Evolutionary conservation across 306 rosid genomes (phyloP).

Genomic region (Biancaea sappan): DNA sequence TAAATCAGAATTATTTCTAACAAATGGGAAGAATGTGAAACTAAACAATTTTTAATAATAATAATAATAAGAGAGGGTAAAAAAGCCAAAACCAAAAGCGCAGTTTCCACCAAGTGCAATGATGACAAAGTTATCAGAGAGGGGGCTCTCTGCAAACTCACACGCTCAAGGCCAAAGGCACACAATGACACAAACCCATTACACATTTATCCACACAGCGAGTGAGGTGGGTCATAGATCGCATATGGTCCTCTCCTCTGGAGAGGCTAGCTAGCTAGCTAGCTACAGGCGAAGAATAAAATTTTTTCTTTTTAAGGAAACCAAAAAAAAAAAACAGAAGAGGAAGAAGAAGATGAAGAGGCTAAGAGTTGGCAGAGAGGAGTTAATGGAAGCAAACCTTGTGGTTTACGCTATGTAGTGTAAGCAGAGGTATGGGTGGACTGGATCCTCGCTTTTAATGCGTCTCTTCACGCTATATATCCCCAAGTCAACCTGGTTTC

Average conservation of each 20-base stretch:
- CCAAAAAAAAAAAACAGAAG: not conserved
- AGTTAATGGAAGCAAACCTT: slow-evolving; percentile 37
- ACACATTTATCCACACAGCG: not conserved
- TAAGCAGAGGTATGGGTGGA: not conserved
- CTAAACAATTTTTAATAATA: no score
- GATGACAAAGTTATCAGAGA: slow-evolving; percentile 21
- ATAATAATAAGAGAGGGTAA: no score
- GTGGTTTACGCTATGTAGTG: slow-evolving; percentile 37
- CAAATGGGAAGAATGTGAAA: no score
- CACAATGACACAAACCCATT: not conserved
- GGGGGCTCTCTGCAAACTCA: not conserved
- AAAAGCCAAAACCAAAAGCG: not conserved
- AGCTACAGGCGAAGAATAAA: no score
- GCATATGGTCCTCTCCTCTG: no score
- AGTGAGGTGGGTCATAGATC: not conserved
- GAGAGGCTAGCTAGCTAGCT: no score
- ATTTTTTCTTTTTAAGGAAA: no score
- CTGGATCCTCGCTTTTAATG: slow-evolving; percentile 34
- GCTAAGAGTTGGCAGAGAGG: slow-evolving; percentile 6
- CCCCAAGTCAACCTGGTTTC: slow-evolving; percentile 4
- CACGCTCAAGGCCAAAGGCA: not conserved
- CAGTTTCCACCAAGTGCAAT: slow-evolving; percentile 25
- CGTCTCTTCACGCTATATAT: slow-evolving; percentile 6
- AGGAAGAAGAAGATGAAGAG: not conserved
- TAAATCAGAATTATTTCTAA: no score